phyloP scores from a whole-genome alignment of 176 grass and related monocot genomes.

The Alloteropsis semialata region DNA sequence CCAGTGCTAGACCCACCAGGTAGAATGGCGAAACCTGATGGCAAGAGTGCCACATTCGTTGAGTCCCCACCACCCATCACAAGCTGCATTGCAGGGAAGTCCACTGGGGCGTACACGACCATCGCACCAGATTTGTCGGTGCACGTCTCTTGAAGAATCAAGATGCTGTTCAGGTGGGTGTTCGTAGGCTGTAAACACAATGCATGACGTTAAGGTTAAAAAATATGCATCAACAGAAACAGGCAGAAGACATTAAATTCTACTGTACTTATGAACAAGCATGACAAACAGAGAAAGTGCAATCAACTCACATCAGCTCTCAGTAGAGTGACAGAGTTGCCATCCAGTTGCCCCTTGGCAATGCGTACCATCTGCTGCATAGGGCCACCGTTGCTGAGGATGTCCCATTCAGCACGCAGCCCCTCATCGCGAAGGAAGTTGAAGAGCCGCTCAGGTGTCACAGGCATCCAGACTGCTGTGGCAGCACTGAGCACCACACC shows the following conservation, averaged over 20 bases:
- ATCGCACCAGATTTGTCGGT: constrained; percentile 72
- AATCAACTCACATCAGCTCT: constrained; percentile 59
- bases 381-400: constrained; percentile 78
- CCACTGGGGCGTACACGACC: constrained; percentile 88
- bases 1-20: constrained; percentile 31
- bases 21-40: constrained; percentile 76
- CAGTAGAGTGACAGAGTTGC: constrained; percentile 83
- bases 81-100: constrained; percentile 80
- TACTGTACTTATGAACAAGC: background rate
- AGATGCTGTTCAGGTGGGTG: constrained; percentile 72
- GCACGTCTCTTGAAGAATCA: constrained; percentile 88
- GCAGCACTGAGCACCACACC: constrained; percentile 91
- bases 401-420: constrained; percentile 84
- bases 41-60: constrained; percentile 58
- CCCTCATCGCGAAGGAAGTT: constrained; percentile 70
- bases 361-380: constrained; percentile 88
- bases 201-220: background rate
- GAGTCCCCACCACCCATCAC: constrained; percentile 86
- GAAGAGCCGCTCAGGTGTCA: constrained; percentile 61
- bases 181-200: constrained; percentile 46
- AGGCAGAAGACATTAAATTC: background rate
- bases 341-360: constrained; percentile 71
- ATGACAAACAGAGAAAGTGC: constrained; percentile 7
- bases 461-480: constrained; percentile 83
- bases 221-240: background rate